These are phyloP conservation scores for Pyrus communis DNA, from an alignment of 306 rosid species.

Conservation along the genomic window DNA sequence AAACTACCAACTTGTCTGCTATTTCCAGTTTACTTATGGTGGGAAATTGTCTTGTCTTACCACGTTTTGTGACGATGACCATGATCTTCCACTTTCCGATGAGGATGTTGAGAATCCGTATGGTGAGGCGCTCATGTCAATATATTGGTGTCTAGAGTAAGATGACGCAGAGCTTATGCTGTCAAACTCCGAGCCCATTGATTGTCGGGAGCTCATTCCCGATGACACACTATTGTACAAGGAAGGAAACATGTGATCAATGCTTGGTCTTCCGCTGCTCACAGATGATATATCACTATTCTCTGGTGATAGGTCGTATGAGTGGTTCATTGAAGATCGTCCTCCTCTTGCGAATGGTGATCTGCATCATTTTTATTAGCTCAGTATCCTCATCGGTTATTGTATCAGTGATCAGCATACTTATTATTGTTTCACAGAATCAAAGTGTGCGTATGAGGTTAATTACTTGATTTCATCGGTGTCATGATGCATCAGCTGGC, in stretches of 20 bases:
- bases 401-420: background rate
- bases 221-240: background rate
- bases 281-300: constrained; percentile 58
- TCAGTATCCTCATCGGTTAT: background rate
- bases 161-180: constrained; percentile 31
- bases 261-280: constrained; percentile 56
- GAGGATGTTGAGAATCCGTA: constrained; percentile 19
- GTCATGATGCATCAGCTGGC: constrained; percentile 17
- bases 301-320: constrained; percentile 34
- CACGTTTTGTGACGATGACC: background rate
- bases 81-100: background rate
- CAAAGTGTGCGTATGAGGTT: too few species aligned
- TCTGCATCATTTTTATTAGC: constrained; percentile 23
- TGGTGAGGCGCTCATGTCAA: constrained; percentile 22
- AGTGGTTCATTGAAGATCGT: constrained; percentile 27
- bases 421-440: background rate
- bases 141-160: constrained; percentile 29
- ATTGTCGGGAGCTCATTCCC: constrained; percentile 19
- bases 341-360: constrained; percentile 45
- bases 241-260: constrained; percentile 34
- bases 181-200: constrained; percentile 42
- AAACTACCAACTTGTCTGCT: background rate
- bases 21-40: background rate
- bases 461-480: constrained; percentile 45
- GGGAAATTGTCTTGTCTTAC: background rate